Base-by-base conservation (phyloP, 1,284 basidiomycete species). In the Ustilago esculenta region DNA sequence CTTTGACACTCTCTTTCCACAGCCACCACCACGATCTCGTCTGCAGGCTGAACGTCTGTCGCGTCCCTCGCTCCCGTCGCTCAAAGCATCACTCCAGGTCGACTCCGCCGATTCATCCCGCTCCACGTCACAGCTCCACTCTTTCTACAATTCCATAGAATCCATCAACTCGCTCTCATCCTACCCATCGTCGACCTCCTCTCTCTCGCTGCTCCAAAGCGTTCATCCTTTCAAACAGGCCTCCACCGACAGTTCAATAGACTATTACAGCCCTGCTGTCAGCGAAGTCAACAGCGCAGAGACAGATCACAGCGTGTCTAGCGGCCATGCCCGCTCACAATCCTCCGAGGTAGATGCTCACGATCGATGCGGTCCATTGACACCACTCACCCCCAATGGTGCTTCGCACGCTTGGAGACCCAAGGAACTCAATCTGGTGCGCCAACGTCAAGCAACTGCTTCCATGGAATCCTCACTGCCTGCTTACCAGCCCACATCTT, bases 271-370 rank as follows among this genome's bases (percentile, higher is more conserved):
- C 21, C 67, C 67, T 1, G 57, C 61, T 9, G 43, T 65, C 42
- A 70, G 67, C 61, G 67, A 65, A 25, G 53, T 47, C 49, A 70
- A 60, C 46, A 65, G 67, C 25, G 57, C 67, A 37, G 67, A 70
- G 9, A 70, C 67, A 4, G 66, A 69, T 18, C 52, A 59, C 46
- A 70, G 67, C 61, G 53, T 39, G 8, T 60, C 46, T 14, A 70
- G 67, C 37, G 39, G 45, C 17, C 61, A 55, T n/a, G 55, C 45
- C 2, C 60, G 47, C 20, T 67, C 67, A 2, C 57, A 71, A 10
- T 56, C 49, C 15, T 73, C 72, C 23, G 72, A 73, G n/a, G 5
- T 56, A 5, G 67, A 64, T 14, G 23, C 48, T 0, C 51, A 56
- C 15, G 54, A 65, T 4, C 54, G 41, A 3, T 25, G 20, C 12